Evolutionary conservation across 805 yeast species (phyloP), one percentile per base, ranked within the genome.

Genomic region (Metschnikowia proteae): DNA sequence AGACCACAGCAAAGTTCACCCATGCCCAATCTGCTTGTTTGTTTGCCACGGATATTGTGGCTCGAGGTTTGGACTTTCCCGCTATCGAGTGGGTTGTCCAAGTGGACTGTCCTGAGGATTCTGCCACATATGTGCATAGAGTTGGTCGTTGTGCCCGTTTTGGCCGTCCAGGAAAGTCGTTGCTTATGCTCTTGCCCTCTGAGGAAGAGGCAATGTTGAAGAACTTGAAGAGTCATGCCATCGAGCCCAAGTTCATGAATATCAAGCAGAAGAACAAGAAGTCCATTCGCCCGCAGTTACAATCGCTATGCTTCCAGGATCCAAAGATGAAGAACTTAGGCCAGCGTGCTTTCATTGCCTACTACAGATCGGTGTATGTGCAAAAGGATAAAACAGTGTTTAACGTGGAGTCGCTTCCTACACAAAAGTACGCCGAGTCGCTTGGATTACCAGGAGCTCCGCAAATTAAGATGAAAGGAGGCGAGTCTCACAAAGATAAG

Each of bases 381-480:
- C 97, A 91, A 67, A 83, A 84, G 60, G 96, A 92, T 62, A 89
- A 89, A 65, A 86, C 83, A 34, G 83, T 91, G 9, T 94, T 94
- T 70, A 81, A 86, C 55, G 76, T 90, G 35, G 86, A 83, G 9
- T 80, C 81, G 42, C 63, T 92, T 3, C 95, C 96, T 3, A 70
- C 84, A 2, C 97, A 92, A 54, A 87, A 80, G 48, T 90, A 74
- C 66, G 98, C 99, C 4, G 80, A 80, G 50, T 86, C 96, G 3
- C 67, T 91, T 42, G 99, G 99, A 7, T 76, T 94, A 38, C 97
- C 98, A 1, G 96, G 97, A 47, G 96, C 96, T 3, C 99, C 99
- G 38, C 84, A 87, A 59, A 86, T 94, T 59, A 90, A 88, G 63
- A 78, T 92, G 48, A 69, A 74, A 55, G 78, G 79, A 22, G 73